Base-by-base conservation (phyloP, 1,284 basidiomycete genomes). In the Cronartium quercuum region DNA sequence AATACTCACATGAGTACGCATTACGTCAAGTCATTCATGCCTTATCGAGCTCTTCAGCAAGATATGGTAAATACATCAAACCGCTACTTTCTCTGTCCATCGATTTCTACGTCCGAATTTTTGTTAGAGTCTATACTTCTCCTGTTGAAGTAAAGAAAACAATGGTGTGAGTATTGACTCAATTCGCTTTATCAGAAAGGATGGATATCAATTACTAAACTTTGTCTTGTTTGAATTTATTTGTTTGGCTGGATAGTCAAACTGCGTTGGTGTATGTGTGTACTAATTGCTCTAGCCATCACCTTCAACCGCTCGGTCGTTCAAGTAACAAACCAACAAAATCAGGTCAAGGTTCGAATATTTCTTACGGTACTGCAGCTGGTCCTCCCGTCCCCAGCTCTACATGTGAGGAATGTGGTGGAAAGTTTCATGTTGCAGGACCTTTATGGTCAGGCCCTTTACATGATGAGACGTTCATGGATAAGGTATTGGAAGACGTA, bases 41-140 rank as follows among this genome's bases (percentile, higher is more conserved):
- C 0, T 84, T 98, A 55, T 90, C 93, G 0, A 89, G 88, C 0
- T 89, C 92, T 1, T 96, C 95, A 0, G 88, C 91, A 18, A 87
- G 93, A 78, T 98, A 98, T 80, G 94, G 95, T 0, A 88, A 93
- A 62, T 91, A 89, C 80, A 92, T 98, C 77, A 88, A 91, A 77
- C 95, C 95, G 1, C 83, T 97, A n/a, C 82, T 98, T 6, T 94
- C 90, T 0, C 85, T 99, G 44, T 95, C 92, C 12, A 97, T 99
- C 81, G 96, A 98, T 81, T 99, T 98, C 81, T 98, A 99, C 82
- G 89, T 97, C 35, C 90, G 96, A 6, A 82, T 98, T 15, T 99
- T 98, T 80, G 88, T 98, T 10, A 87, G 89, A 15, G 85, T 99
- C 4, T 84, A 88, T 77, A 86, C 88, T 0, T 85, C 88, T 0